phyloP scores from a whole-genome alignment of 169 alveolate genomes.

The Hammondia hammondi region DNA sequence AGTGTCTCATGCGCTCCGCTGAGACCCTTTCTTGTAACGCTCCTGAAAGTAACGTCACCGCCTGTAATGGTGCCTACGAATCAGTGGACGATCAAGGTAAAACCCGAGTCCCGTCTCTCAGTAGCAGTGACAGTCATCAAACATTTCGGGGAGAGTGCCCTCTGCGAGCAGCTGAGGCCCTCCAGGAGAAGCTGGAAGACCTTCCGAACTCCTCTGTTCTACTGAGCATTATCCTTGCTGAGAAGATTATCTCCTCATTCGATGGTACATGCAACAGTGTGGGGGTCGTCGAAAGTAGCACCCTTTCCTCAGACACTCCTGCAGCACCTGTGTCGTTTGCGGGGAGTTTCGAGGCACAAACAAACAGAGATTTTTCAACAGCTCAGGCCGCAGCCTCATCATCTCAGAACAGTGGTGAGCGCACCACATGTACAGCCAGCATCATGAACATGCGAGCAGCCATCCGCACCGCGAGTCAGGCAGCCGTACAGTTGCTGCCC shows the following conservation, averaged over 20 bases:
- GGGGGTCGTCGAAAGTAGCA: background rate
- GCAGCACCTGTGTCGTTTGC: background rate
- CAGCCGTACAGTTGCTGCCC: background rate
- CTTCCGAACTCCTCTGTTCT: background rate
- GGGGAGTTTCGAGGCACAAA: background rate
- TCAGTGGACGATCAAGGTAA: no score
- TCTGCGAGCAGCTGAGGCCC: background rate
- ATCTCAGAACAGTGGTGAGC: no score
- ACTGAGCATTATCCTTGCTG: background rate
- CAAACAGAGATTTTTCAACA: no score
- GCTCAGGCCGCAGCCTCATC: no score
- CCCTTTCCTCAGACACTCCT: background rate
- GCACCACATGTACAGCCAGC: background rate
- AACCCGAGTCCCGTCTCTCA: no score
- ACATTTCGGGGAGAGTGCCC: background rate
- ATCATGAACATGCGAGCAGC: background rate
- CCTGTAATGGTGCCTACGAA: no score
- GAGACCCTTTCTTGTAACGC: no score
- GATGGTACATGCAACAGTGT: background rate
- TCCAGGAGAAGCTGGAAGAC: background rate
- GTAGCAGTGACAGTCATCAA: no score
- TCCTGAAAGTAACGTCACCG: no score
- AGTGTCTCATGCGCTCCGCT: no score
- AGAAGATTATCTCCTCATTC: background rate
- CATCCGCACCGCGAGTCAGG: background rate